phyloP scores from a whole-genome alignment of 345 rosid species.

The Euphorbia pulcherrima region DNA sequence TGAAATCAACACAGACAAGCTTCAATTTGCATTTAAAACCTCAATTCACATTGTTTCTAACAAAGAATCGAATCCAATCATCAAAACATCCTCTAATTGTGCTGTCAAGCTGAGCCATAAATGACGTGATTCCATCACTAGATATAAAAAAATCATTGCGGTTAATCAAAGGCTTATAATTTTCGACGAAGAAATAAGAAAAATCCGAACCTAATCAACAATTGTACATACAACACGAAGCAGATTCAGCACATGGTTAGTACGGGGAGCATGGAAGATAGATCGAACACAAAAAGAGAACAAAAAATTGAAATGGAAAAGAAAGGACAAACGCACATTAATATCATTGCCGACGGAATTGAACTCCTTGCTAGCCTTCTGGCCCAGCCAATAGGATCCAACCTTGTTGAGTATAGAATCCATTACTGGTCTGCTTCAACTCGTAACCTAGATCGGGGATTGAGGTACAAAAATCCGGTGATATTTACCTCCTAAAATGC shows the following conservation, averaged over 20 bases:
- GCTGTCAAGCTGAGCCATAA: background rate
- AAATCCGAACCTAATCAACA: background rate
- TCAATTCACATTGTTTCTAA: background rate
- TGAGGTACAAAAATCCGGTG: background rate
- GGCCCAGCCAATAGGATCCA: slow-evolving; percentile 78
- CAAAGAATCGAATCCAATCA: background rate
- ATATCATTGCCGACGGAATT: slow-evolving; percentile 82
- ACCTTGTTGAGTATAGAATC: slow-evolving; percentile 89
- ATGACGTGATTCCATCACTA: background rate
- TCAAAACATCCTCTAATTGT: background rate
- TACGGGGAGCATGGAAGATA: background rate
- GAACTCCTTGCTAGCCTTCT: slow-evolving; percentile 73
- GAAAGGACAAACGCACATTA: slow-evolving; percentile 36
- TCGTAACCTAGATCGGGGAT: background rate
- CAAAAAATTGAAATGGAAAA: background rate
- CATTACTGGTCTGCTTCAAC: slow-evolving; percentile 29
- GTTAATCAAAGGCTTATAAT: background rate
- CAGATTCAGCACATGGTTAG: background rate
- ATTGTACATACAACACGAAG: background rate
- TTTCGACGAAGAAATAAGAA: background rate
- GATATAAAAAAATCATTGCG: background rate
- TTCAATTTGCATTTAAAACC: background rate
- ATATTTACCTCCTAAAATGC: background rate
- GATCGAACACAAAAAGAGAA: slow-evolving; percentile 3
- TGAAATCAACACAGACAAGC: background rate